Evolutionary conservation across 2,329 filamentous ascomycete genomes (phyloP), one percentile per base, ranked within the genome.

Genomic region (Penicillium thymicola): DNA sequence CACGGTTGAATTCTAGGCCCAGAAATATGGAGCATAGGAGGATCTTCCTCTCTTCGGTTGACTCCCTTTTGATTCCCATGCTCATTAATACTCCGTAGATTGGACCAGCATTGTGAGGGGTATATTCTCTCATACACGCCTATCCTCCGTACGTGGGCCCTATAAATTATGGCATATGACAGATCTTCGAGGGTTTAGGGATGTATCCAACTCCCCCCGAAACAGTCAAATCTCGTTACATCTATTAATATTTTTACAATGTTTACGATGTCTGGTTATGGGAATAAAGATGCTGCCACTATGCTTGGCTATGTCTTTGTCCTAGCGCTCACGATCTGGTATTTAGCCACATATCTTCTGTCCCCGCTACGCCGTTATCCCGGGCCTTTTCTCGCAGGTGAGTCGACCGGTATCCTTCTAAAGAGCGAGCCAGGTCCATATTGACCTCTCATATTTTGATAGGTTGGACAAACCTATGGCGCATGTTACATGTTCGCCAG

Each of bases 381-480:
- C 23, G 65, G 65, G 16, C 65, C 64, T 6, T 57, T 64, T 28
- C 48, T 64, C 9, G 61, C 58, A 63, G 62, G 63, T 65, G 55
- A 56, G 57, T 32, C 25, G 37, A 38, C 5, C 13, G 27, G 23
- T 42, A 28, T n/a, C n/a, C 16, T n/a, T 25, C 30, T 16, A 5
- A 25, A 48, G 9, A 4, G 6, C 16, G 9, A 43, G 5, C 16
- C 1, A 25, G 10, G 14, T 25, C 43, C 30, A 10, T 38, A 16
- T 25, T 34, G 8, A 41, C 53, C 36, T 44, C 2, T 13, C 5
- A 53, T 54, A 30, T 45, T 21, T 14, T 5, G 4, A 27, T 40
- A 63, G 70, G 65, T 60, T 75, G 67, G 65, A 74, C 74, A 6
- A 72, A 74, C 14, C 50, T 77, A 5, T 77, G 73, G 74, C 71